Base-by-base conservation (phyloP, 257 asterid species). In the Fraxinus anomala region DNA sequence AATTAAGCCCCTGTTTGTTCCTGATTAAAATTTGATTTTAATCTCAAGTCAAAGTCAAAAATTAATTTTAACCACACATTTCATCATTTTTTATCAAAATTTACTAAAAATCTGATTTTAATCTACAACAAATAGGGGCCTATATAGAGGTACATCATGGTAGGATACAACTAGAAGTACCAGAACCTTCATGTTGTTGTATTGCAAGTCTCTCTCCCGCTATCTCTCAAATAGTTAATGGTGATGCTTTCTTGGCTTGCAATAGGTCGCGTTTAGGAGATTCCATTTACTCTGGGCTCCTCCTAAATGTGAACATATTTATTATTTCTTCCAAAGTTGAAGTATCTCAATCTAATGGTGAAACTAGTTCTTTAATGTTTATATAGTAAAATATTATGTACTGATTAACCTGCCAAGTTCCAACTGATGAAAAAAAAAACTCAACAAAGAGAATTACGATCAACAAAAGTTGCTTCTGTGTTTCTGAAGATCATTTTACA, bases 381-480 rank as follows among this genome's bases (percentile, higher is more conserved):
- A 42, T 28, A 65, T 72, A 63, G 13, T 61, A 54, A 34, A 42
- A 74, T 69, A n/a, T 56, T 42, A 21, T 44, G 16, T 44, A 26
- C 47, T 24, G 39, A 39, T 17, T 42, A 24, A 42, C 66, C 40
- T 30, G 75, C 42, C 74, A 37, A 47, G n/a, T 37, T 23, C 59
- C 26, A n/a, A 54, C 23, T 54, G 65, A 47, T 71, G 72, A n/a
- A 49, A 78, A n/a, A 23, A 78, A n/a, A 21, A 42, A n/a, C 19
- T 40, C 24, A 37, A 70, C 44, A 37, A 70, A 63, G 17, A 19
- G 26, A 69, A 54, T 11, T 37, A 51, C 68, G 36, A 39, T 34
- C 56, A 37, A 40, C 31, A 49, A 30, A 63, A 66, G 76, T 51
- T 71, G 61, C 73, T 28, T 56, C 70, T n/a, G 31, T 12, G 21